Percentiles rank a stretch among this genome's conserved stretches.
These are phyloP conservation scores for Picochlorum costavermella DNA, from an alignment of 139 green algal species.

Conservation along the genomic window DNA sequence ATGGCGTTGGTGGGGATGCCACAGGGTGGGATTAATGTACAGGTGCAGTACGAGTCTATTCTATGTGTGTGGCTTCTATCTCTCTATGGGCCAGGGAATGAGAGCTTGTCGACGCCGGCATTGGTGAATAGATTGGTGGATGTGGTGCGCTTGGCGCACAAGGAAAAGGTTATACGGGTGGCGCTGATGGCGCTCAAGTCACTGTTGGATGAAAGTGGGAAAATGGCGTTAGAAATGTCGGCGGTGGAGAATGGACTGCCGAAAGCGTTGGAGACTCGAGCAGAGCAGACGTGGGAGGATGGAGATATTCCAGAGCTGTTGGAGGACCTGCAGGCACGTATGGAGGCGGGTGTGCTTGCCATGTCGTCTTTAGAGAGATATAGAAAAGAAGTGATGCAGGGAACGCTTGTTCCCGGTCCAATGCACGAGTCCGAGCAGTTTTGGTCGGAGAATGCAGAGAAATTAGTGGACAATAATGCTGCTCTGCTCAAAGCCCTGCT, in stretches of 20 bases:
- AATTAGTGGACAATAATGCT: constrained; percentile 89
- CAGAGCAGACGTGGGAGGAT: constrained; percentile 72
- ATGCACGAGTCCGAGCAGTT: constrained; percentile 74
- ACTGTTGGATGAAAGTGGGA: constrained; percentile 44
- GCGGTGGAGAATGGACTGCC: constrained; percentile 76
- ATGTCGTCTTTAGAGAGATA: constrained; percentile 81
- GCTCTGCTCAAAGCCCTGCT: constrained; percentile 82
- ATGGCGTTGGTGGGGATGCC: constrained; percentile 49
- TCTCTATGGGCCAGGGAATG: constrained; percentile 57
- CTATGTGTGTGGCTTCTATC: constrained; percentile 88
- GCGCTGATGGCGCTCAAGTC: constrained; percentile 73
- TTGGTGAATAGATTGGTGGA: constrained; percentile 74
- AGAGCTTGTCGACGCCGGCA: constrained; percentile 47
- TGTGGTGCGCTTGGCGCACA: constrained; percentile 60
- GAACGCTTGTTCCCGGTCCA: constrained; percentile 73
- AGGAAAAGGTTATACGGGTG: constrained; percentile 95
- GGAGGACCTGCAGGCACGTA: constrained; percentile 61
- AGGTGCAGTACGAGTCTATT: constrained; percentile 89
- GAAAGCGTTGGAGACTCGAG: constrained; percentile 47
- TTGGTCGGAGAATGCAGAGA: constrained; percentile 72
- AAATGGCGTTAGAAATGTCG: constrained; percentile 35
- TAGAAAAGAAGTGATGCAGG: constrained; percentile 53
- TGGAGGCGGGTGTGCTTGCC: constrained; percentile 58
- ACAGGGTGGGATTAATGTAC: constrained; percentile 43
- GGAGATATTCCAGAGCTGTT: constrained; percentile 78